phyloP scores from a whole-genome alignment of 148 eudicot species.

The Euryodendron excelsum region DNA sequence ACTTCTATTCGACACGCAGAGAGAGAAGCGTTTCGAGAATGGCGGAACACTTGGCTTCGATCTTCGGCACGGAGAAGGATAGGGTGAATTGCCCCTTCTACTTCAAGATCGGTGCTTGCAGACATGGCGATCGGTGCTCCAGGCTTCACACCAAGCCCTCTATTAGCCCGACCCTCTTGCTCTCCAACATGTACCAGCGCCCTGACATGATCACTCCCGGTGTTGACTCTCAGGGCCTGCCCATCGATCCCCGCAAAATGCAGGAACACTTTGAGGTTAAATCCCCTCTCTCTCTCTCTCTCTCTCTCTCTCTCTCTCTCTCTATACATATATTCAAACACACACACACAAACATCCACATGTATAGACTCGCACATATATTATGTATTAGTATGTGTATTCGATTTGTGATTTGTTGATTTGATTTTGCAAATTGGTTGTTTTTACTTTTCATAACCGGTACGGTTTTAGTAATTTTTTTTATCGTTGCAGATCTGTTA shows the following conservation, averaged over 20 bases:
- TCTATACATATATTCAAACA: neutral
- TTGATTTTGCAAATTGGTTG: neutral
- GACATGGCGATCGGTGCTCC: constrained; percentile 28
- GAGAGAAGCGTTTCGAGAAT: neutral
- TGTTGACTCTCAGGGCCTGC: constrained; percentile 11
- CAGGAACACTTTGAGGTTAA: constrained; percentile 11
- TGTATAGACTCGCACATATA: neutral
- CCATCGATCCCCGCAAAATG: constrained; percentile 14
- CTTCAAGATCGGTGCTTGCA: constrained; percentile 32
- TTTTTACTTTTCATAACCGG: neutral
- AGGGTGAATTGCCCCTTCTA: constrained; percentile 33
- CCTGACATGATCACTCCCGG: constrained; percentile 13
- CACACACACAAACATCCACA: neutral
- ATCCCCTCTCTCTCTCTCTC: neutral
- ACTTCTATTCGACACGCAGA: too few relatives aligned
- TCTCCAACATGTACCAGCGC: constrained; percentile 13
- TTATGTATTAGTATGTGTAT: neutral
- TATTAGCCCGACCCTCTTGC: neutral
- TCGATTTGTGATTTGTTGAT: neutral
- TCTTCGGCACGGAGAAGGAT: constrained; percentile 32
- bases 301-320: too few relatives aligned
- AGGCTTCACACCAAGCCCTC: constrained; percentile 24
- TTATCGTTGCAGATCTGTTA: neutral
- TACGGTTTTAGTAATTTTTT: too few relatives aligned
- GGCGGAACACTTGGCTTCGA: constrained; percentile 35